Evolutionary conservation across 306 rosid genomes (phyloP).

Genomic region (Corylus avellana): DNA sequence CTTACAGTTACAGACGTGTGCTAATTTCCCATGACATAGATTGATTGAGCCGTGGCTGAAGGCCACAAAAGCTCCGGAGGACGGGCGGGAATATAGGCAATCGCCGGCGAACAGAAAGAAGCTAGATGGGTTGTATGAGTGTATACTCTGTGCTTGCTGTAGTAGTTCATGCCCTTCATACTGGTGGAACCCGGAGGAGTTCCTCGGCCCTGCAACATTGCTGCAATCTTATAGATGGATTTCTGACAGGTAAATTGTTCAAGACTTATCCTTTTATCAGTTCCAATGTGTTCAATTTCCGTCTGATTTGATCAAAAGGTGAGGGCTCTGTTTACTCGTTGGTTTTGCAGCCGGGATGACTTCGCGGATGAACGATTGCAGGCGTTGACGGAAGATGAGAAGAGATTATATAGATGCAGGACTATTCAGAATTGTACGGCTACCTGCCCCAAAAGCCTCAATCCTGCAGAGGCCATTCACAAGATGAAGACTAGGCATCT

Average conservation of each 20-base stretch:
- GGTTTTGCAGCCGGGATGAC: conserved; percentile 29
- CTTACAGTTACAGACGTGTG: neutral
- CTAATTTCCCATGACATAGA: conserved; percentile 2
- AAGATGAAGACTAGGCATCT: conserved; percentile 39
- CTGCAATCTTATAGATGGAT: conserved; percentile 45
- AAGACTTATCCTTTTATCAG: neutral
- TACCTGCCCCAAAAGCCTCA: conserved; percentile 41
- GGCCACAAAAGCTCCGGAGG: conserved; percentile 26
- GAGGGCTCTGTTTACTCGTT: neutral
- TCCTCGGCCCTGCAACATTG: conserved; percentile 41
- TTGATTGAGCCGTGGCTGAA: conserved; percentile 51
- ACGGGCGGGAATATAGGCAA: conserved; percentile 36
- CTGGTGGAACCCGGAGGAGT: conserved; percentile 55
- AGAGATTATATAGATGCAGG: conserved; percentile 29
- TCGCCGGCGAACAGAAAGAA: conserved; percentile 38
- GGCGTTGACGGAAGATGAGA: conserved; percentile 35
- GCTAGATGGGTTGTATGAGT: conserved; percentile 46
- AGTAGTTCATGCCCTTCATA: conserved; percentile 45
- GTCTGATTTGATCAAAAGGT: neutral
- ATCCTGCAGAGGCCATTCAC: conserved; percentile 42
- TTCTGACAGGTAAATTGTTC: conserved; percentile 23
- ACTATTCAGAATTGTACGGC: conserved; percentile 38
- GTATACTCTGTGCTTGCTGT: conserved; percentile 51
- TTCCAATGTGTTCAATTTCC: neutral
- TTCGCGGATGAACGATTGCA: conserved; percentile 28